A percentile compares a stretch with the other conserved stretches of the same genome.
Conservation (phyloP, 148 eudicot species). For the Pouteria glomerata region DNA sequence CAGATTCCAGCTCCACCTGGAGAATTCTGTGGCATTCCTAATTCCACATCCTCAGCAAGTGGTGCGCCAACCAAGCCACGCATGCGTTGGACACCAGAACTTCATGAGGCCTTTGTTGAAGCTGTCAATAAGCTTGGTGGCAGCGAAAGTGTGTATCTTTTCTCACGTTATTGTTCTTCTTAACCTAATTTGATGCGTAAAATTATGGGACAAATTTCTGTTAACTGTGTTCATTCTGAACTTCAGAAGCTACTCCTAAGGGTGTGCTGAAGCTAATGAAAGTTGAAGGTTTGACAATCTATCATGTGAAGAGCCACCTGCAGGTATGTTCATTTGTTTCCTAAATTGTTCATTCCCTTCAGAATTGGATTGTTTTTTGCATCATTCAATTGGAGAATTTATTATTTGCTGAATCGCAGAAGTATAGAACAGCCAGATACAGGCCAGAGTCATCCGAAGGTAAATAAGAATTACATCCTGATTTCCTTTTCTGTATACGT, state of each 20-base stretch:
- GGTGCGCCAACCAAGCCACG: constrained; percentile 59
- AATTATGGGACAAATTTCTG: background rate
- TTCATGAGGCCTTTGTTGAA: constrained; percentile 89
- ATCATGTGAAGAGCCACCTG: constrained; percentile 93
- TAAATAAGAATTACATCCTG: constrained; percentile 4
- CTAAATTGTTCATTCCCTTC: background rate
- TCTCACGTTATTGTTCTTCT: background rate
- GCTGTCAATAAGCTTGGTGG: constrained; percentile 96
- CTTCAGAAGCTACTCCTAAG: constrained; percentile 91
- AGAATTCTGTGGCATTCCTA: constrained; percentile 35
- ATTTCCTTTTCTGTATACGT: background rate
- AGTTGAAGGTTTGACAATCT: constrained; percentile 84
- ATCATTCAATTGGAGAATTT: constrained; percentile 7
- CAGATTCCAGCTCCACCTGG: constrained; percentile 46
- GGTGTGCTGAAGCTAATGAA: constrained; percentile 89
- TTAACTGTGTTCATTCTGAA: constrained; percentile 6
- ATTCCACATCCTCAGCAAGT: constrained; percentile 45
- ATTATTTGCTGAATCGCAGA: constrained; percentile 36
- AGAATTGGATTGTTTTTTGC: background rate
- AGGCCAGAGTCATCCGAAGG: constrained; percentile 78
- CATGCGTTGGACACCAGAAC: constrained; percentile 99
- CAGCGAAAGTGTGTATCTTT: constrained; percentile 50
- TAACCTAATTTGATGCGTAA: background rate
- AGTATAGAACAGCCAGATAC: constrained; percentile 85
- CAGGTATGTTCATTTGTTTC: constrained; percentile 55